These are phyloP conservation scores for Pythium volutum DNA, from an alignment of 352 stramenopile species.

Conservation along the genomic window DNA sequence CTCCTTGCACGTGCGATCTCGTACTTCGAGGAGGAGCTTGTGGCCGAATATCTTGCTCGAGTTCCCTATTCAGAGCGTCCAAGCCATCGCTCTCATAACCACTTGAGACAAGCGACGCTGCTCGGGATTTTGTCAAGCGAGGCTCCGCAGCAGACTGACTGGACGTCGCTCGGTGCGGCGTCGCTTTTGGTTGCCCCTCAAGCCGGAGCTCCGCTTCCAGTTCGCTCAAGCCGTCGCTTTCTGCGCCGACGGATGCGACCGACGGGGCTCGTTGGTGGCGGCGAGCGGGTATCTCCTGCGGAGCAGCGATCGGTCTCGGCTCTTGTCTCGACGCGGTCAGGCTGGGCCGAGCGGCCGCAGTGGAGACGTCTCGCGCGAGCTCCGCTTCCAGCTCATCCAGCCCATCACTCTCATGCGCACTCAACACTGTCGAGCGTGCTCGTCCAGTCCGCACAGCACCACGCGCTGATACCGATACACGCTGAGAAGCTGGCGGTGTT, in stretches of 20 bases:
- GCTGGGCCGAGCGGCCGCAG: background rate
- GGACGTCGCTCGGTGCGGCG: background rate
- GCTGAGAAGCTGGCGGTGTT: background rate
- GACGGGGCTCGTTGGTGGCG: background rate
- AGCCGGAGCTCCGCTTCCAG: slow-evolving; percentile 11
- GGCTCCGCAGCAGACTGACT: background rate
- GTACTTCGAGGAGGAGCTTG: background rate
- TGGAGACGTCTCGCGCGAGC: slow-evolving; percentile 9
- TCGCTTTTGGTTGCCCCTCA: background rate
- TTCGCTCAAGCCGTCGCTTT: slow-evolving; percentile 4
- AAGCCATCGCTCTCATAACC: background rate
- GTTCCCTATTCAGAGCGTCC: background rate
- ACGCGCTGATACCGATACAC: background rate
- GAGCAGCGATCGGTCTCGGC: too few relatives aligned
- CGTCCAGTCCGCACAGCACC: background rate
- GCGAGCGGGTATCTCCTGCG: too few relatives aligned
- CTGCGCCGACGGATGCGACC: background rate
- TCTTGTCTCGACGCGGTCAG: background rate
- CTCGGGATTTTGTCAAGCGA: background rate
- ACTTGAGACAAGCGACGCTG: background rate
- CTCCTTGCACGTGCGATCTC: background rate
- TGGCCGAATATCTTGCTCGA: background rate
- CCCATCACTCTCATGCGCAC: slow-evolving; percentile 24
- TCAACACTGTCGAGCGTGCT: background rate
- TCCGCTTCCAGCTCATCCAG: slow-evolving; percentile 50